Base-by-base conservation (phyloP, 805 yeast genomes). In the Yamadazyma endophytica region DNA sequence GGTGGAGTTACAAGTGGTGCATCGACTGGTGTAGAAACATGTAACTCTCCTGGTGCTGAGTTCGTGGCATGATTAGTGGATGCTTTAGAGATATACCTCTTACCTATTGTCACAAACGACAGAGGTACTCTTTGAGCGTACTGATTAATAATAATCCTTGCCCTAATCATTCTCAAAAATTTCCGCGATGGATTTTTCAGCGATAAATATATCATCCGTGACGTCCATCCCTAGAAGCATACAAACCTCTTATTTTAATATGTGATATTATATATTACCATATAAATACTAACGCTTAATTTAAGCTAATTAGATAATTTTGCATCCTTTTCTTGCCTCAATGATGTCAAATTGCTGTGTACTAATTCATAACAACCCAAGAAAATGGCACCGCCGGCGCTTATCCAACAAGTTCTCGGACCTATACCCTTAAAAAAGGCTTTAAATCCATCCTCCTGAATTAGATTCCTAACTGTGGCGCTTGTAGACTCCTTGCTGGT, bases 331-430 rank as follows among this genome's bases (percentile, higher is more conserved):
- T 20, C 9, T 9, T 9, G 9, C 11, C 21, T 22, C 13, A 22
- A 22, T 15, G 14, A 17, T 20, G 27, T 22, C 26, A 68, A 50
- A n/a, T 52, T 40, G 7, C 68, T 50, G 40, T 66, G 69, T 8
- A 77, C 82, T 14, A 79, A 56, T 58, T 94, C 99, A 52, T 92
- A 92, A 33, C 86, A 85, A 4, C 99, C 99, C 35, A 92, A 65
- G 64, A 94, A 92, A 12, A 94, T 88, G 12, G 97, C 96, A 17
- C 99, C 99, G 13, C 99, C 99, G 4, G 95, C 92, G 61, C 95
- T 81, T 35, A 92, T 90, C 98, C 98, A 92, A 76, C 84, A 69
- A 0, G 97, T 89, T 54, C 99, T 72, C 4, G 99, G 97, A 1
- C 95, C 97, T 17, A 90, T 70, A 9, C 99, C 99, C 29, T 73